Percentiles rank a stretch among this genome's conserved stretches.
These are phyloP conservation scores for Dalbergia cochinchinensis DNA, from an alignment of 306 rosid species.

Conservation along the genomic window DNA sequence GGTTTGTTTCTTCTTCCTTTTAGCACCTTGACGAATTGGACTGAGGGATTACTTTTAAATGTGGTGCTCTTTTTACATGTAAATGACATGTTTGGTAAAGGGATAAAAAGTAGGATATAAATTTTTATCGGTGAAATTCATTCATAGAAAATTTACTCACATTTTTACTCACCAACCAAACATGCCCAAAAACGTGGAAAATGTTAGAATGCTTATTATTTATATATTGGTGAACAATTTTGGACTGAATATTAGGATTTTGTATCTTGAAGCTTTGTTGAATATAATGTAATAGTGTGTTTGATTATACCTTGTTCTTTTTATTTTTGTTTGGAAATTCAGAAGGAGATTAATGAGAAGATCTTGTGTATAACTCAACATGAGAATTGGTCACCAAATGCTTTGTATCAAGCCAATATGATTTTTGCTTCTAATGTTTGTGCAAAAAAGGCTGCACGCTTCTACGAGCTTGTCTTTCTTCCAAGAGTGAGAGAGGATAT, in stretches of 20 bases:
- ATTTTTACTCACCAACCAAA: too few species aligned
- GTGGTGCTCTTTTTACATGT: not conserved
- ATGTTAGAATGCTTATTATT: conserved; percentile 4
- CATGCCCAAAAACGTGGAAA: not conserved
- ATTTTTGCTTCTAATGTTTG: conserved; percentile 82
- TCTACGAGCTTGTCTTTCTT: conserved; percentile 87
- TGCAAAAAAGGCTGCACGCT: conserved; percentile 75
- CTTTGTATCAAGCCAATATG: conserved; percentile 82
- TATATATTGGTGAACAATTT: conserved; percentile 8
- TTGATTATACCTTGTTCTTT: not conserved
- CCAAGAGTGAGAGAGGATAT: conserved; percentile 87
- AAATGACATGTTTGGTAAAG: too few species aligned
- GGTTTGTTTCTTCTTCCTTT: not conserved
- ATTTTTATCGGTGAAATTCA: too few species aligned
- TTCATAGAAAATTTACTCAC: too few species aligned
- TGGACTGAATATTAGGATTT: not conserved
- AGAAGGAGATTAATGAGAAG: conserved; percentile 72
- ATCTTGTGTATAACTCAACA: conserved; percentile 86
- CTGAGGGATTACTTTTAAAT: not conserved
- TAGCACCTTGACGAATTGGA: not conserved
- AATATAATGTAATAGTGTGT: not conserved
- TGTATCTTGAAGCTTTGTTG: not conserved
- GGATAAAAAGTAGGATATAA: too few species aligned
- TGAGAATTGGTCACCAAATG: conserved; percentile 94
- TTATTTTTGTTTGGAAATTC: not conserved